These are phyloP conservation scores for Picea sitchensis DNA, from an alignment of 75 land plant genomes.

Conservation along the genomic window DNA sequence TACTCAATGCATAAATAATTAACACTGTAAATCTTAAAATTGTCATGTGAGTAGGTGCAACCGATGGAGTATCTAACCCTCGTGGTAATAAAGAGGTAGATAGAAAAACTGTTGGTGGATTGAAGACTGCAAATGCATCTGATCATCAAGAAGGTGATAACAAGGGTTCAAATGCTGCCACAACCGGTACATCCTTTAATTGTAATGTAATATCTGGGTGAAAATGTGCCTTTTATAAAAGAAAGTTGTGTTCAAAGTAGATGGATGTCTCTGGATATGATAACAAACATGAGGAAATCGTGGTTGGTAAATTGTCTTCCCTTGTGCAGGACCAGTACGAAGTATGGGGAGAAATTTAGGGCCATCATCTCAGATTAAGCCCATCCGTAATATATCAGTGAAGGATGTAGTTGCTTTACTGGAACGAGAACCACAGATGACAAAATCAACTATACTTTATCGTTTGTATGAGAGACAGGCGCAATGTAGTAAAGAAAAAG, in stretches of 20 bases:
- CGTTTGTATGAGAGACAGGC: conserved; percentile 53
- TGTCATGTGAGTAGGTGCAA: not conserved
- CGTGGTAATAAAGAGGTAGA: conserved; percentile 5
- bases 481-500: not conserved
- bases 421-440: conserved; percentile 86
- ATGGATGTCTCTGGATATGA: not conserved
- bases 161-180: not conserved
- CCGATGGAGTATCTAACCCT: conserved; percentile 9
- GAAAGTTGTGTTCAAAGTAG: not conserved
- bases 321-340: conserved; percentile 19
- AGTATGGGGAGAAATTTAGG: conserved; percentile 35
- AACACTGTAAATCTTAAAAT: conserved; percentile 4
- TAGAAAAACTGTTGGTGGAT: not conserved
- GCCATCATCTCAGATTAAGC: conserved; percentile 18
- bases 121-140: conserved; percentile 5
- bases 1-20: no score
- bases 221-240: not conserved
- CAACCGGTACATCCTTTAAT: not conserved
- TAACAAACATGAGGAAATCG: not conserved
- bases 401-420: conserved; percentile 84
- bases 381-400: conserved; percentile 41
- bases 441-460: conserved; percentile 63
- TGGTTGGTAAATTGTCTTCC: not conserved
- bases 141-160: conserved; percentile 7
- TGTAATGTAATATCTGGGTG: no score